phyloP scores from a whole-genome alignment of 306 rosid genomes.

The Sphenostylis stenocarpa region DNA sequence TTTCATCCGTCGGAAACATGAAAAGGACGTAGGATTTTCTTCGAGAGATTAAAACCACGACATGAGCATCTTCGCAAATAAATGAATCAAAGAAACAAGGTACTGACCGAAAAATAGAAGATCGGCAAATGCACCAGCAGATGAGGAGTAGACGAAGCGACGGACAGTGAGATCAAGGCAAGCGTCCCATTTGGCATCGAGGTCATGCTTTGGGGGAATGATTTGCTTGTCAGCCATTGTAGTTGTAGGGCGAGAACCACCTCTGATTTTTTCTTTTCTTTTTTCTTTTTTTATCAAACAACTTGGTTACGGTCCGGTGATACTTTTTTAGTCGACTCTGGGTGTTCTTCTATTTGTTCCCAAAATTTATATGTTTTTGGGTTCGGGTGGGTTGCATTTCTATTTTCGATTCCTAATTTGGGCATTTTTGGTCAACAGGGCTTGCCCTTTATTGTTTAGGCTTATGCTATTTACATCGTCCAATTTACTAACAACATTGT shows the following conservation, averaged over 20 bases:
- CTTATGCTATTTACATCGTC: no score
- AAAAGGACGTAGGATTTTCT: neutral
- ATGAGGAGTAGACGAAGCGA: constrained; percentile 41
- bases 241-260: neutral
- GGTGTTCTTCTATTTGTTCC: no score
- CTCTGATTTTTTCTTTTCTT: neutral
- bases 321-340: neutral
- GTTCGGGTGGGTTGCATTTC: no score
- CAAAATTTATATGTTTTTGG: no score
- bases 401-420: no score
- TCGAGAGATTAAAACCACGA: neutral
- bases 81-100: neutral
- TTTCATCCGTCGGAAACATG: no score
- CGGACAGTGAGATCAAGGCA: constrained; percentile 46
- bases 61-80: neutral
- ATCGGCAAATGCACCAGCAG: constrained; percentile 43
- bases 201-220: constrained; percentile 23
- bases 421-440: no score
- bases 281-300: neutral
- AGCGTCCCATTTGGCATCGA: constrained; percentile 46
- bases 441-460: no score
- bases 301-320: neutral
- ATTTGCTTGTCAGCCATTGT: constrained; percentile 32
- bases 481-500: no score
- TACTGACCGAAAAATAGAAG: constrained; percentile 44